phyloP scores from a whole-genome alignment of 208 protist genomes.

The Acanthamoeba royreba region DNA sequence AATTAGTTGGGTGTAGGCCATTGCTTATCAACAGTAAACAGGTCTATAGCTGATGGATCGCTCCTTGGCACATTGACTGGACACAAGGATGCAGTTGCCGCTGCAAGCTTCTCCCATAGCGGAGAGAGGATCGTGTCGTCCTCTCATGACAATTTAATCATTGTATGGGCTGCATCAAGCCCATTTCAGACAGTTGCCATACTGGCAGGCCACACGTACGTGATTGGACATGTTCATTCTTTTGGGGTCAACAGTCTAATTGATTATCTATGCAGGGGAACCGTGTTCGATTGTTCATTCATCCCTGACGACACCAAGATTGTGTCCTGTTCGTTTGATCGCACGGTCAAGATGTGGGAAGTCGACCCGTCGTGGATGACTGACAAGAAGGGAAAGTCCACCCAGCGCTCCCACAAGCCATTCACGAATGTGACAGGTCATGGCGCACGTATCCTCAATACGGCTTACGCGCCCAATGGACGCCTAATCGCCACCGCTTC shows the following conservation, averaged over 20 bases:
- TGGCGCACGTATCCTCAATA: not conserved
- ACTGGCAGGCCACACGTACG: not conserved
- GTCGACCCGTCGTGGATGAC: not conserved
- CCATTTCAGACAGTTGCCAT: not conserved
- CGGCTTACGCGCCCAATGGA: slow-evolving; percentile 7
- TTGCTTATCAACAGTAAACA: no score
- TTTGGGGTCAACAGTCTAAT: not conserved
- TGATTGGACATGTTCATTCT: not conserved
- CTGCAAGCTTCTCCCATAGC: not conserved
- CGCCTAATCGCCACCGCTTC: slow-evolving; percentile 43
- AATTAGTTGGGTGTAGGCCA: no score
- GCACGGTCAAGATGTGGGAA: slow-evolving; percentile 8
- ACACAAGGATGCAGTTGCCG: slow-evolving; percentile 40
- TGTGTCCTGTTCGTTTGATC: slow-evolving; percentile 55
- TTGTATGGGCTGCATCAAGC: not conserved
- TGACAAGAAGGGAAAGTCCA: not conserved
- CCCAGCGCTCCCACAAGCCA: not conserved
- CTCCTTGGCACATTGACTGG: not conserved
- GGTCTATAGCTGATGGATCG: not conserved
- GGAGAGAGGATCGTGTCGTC: not conserved
- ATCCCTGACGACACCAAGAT: slow-evolving; percentile 50
- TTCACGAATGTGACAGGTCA: slow-evolving; percentile 45
- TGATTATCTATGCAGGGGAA: not conserved
- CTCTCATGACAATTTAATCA: slow-evolving; percentile 15
- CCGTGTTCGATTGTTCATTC: slow-evolving; percentile 55